These are phyloP conservation scores for Stentor roeselii DNA, from an alignment of 73 alveolate genomes.

Conservation along the genomic window DNA sequence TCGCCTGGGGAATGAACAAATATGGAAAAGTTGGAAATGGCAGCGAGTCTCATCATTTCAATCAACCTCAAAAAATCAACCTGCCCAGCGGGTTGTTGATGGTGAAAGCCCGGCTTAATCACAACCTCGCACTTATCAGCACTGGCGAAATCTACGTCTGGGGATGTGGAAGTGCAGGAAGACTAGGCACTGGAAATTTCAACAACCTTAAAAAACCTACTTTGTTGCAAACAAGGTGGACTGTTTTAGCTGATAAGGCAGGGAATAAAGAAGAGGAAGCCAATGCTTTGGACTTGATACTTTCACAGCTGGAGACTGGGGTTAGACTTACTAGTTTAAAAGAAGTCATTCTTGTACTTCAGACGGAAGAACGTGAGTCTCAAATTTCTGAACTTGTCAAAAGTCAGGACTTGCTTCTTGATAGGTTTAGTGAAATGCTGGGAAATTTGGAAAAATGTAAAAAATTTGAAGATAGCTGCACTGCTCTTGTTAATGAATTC, in stretches of 20 bases:
- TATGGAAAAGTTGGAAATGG: slow-evolving; percentile 23
- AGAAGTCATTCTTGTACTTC: slow-evolving; percentile 3
- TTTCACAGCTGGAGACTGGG: slow-evolving; percentile 26
- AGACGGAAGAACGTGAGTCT: neutral
- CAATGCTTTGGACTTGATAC: slow-evolving; percentile 9
- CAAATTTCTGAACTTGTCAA: neutral
- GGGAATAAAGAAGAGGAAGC: neutral
- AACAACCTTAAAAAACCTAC: slow-evolving; percentile 32
- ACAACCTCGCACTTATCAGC: slow-evolving; percentile 49
- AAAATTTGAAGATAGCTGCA: neutral
- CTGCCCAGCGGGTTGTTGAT: neutral
- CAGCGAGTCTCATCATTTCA: neutral
- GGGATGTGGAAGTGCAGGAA: slow-evolving; percentile 62
- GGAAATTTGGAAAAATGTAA: neutral
- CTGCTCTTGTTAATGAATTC: neutral
- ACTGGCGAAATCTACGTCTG: slow-evolving; percentile 49
- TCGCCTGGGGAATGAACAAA: slow-evolving; percentile 9
- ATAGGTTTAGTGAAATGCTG: neutral
- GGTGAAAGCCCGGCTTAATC: slow-evolving; percentile 56
- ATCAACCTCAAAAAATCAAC: neutral
- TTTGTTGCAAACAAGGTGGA: slow-evolving; percentile 19
- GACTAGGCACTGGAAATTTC: slow-evolving; percentile 45
- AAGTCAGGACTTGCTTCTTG: neutral
- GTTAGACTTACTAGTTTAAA: slow-evolving; percentile 9
- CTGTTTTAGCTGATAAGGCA: neutral